Conservation (phyloP, 2,329 filamentous ascomycete genomes). For the Apiospora koreana region DNA sequence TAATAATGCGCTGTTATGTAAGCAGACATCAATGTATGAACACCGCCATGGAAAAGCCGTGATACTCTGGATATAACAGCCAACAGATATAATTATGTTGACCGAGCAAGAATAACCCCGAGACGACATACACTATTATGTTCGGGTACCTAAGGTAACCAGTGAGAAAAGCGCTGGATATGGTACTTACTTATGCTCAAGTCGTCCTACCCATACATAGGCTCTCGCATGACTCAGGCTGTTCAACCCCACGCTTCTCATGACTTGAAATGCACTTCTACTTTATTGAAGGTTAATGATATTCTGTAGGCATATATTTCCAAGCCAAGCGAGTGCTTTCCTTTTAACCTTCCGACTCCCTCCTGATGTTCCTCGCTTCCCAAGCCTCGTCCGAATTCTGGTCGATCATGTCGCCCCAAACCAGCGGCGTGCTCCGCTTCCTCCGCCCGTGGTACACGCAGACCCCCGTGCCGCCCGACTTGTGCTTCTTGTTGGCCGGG, state of each 20-base stretch:
- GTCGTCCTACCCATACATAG: neutral
- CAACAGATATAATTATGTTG: too few species aligned
- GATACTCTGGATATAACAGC: too few species aligned
- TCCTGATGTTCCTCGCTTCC: neutral
- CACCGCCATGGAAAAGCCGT: too few species aligned
- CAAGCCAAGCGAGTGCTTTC: neutral
- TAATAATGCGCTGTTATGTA: neutral
- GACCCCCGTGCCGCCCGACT: slow-evolving; percentile 46
- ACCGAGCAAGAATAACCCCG: too few species aligned
- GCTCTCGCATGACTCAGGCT: neutral
- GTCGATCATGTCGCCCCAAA: neutral
- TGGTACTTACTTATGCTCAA: too few species aligned
- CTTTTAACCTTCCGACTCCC: neutral
- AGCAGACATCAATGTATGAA: too few species aligned
- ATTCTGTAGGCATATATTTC: neutral
- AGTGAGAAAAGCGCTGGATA: too few species aligned
- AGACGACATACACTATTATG: too few species aligned
- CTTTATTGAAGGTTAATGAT: neutral
- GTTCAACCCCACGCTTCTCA: neutral
- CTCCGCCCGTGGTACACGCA: slow-evolving; percentile 52
- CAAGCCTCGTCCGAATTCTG: neutral
- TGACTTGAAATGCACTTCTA: neutral
- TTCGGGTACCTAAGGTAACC: too few species aligned
- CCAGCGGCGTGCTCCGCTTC: neutral
- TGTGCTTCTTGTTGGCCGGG: slow-evolving; percentile 47